Evolutionary conservation across 495 filamentous ascomycete species (phyloP), one percentile per base, ranked within the genome.

Genomic region (Chaetomidium leptoderma): DNA sequence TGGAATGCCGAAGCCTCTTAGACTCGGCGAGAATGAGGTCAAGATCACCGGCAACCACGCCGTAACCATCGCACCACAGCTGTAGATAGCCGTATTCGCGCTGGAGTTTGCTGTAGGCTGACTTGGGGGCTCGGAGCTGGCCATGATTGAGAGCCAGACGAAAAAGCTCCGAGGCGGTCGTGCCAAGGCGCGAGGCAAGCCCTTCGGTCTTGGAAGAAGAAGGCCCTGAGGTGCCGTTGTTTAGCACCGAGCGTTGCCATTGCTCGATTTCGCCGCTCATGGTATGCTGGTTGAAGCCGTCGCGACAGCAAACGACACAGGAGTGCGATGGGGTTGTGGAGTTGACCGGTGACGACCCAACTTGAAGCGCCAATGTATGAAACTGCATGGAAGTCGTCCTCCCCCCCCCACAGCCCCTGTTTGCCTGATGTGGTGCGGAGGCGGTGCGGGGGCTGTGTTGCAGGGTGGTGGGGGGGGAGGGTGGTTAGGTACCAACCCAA

Each of bases 51-150:
- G 29, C 4, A 0, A 6, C 1, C 9, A 6, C 29, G 30, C 46
- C 46, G 11, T 49, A 49, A 8, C 46, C 46, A n/a, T 49, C 46
- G 17, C 46, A 49, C 46, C 46, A 49, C n/a, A 49, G 11, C 19
- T 49, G 29, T 13, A 49, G 30, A 17, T 35, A 35, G n/a, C 29
- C 19, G 23, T 35, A 49, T 35, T 33, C 27, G 17, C 46, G 46
- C n/a, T 33, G 3, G 0, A 49, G 46, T 4, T n/a, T 4, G 2
- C 46, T 29, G 17, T 13, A 9, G 9, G 13, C 2, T 32, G 9
- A 6, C 11, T 21, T 21, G 1, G n/a, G 35, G 29, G 17, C 23
- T 26, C 27, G 21, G 2, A 10, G 13, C n/a, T 7, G 16, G 3
- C 23, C 21, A 11, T 26, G 29, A 0, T 35, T 7, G 2, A 49